Percentiles rank a stretch among this genome's conserved stretches.
phyloP scores from a whole-genome alignment of 768 basidiomycete genomes.

The Obba rivulosa region DNA sequence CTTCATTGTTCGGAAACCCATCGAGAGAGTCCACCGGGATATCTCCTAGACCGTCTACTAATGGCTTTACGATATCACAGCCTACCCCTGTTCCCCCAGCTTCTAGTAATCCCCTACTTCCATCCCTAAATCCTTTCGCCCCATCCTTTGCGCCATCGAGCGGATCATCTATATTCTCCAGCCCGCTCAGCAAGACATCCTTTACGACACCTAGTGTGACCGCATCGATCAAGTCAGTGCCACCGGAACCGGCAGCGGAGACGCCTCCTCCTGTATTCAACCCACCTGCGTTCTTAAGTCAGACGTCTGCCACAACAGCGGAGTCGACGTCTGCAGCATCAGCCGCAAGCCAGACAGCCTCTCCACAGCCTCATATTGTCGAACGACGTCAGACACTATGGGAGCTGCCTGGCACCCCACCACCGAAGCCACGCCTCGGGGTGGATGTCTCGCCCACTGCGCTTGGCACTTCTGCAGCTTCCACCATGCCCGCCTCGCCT shows the following conservation, averaged over 20 bases:
- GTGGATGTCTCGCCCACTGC: constrained; percentile 8
- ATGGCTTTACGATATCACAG: not conserved
- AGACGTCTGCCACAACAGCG: not conserved
- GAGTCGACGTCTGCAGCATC: not conserved
- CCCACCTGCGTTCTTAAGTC: not conserved
- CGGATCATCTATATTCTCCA: not conserved
- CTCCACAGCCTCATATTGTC: constrained; percentile 10
- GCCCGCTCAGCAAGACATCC: not conserved
- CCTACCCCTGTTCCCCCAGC: not conserved
- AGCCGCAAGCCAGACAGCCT: not conserved
- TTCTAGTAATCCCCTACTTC: not conserved
- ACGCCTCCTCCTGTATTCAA: not conserved
- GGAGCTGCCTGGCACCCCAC: constrained; percentile 20
- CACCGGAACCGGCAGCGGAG: not conserved
- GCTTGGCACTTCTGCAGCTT: not conserved
- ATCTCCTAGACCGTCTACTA: constrained; percentile 1
- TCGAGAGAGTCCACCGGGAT: too few relatives aligned
- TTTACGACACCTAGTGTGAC: too few relatives aligned
- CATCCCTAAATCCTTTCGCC: constrained; percentile 11
- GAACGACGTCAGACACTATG: constrained; percentile 20
- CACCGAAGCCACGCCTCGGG: constrained; percentile 7
- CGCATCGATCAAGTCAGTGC: not conserved
- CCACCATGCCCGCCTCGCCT: constrained; percentile 11
- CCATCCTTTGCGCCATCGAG: constrained; percentile 11
- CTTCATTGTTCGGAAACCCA: not conserved